phyloP scores from a whole-genome alignment of 2,329 filamentous ascomycete species.

The Aspergillus quadricinctus region DNA sequence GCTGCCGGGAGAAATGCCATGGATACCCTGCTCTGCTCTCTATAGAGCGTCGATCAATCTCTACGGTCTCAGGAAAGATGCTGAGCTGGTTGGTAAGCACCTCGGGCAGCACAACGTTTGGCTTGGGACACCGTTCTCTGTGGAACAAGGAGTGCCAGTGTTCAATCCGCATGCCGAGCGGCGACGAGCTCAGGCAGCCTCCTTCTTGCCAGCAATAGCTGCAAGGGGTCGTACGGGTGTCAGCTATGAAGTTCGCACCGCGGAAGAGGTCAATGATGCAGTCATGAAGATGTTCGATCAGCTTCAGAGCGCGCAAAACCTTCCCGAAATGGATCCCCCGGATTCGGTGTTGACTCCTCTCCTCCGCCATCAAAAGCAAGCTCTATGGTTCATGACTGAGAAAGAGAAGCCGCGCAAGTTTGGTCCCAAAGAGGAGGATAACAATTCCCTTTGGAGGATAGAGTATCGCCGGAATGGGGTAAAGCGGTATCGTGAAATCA shows the following conservation, averaged over 20 bases:
- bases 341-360: constrained; percentile 61
- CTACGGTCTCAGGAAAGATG: constrained; percentile 69
- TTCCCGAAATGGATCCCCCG: constrained; percentile 68
- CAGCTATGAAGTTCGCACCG: constrained; percentile 55
- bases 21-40: constrained; percentile 56
- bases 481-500: constrained; percentile 72
- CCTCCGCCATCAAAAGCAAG: constrained; percentile 84
- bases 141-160: constrained; percentile 65
- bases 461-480: constrained; percentile 54
- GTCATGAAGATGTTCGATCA: constrained; percentile 85
- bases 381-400: constrained; percentile 76
- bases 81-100: constrained; percentile 61
- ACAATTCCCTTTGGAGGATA: constrained; percentile 73
- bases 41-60: constrained; percentile 69
- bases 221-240: constrained; percentile 22
- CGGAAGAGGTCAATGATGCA: constrained; percentile 81
- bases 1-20: constrained; percentile 59
- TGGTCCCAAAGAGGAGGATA: constrained; percentile 55
- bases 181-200: constrained; percentile 39
- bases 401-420: constrained; percentile 66
- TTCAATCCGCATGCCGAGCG: constrained; percentile 68
- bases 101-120: constrained; percentile 64
- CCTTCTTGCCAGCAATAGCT: constrained; percentile 16
- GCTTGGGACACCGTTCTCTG: constrained; percentile 61
- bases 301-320: constrained; percentile 67